Conservation (phyloP, 768 basidiomycete species). For the Leccinum variicolor region DNA sequence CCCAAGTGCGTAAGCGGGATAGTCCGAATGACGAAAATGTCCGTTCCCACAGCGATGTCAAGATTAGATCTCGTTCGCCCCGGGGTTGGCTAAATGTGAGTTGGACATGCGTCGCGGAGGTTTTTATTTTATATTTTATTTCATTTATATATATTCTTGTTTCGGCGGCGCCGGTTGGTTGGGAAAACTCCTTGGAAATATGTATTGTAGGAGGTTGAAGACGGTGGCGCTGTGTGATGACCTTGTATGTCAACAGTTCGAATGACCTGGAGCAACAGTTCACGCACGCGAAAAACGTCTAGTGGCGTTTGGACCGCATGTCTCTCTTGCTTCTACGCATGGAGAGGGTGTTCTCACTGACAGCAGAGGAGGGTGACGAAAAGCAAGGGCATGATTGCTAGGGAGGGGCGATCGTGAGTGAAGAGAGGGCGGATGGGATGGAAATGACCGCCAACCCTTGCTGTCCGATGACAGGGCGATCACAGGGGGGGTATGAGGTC, state of each 20-base stretch:
- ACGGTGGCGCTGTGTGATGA: conserved; percentile 1
- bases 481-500: background rate
- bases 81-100: background rate
- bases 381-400: background rate
- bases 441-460: background rate
- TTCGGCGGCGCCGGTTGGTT: conserved; percentile 5
- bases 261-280: conserved; percentile 12
- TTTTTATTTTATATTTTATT: background rate
- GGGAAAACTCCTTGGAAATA: conserved; percentile 4
- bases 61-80: conserved; percentile 25
- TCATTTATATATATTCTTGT: background rate
- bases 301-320: conserved; percentile 28
- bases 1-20: conserved; percentile 12
- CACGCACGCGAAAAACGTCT: conserved; percentile 28
- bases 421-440: background rate
- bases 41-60: conserved; percentile 18
- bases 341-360: conserved; percentile 6
- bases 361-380: background rate
- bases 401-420: background rate
- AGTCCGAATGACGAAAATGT: conserved; percentile 24
- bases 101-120: background rate
- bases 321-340: conserved; percentile 4
- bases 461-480: background rate
- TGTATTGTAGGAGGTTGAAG: background rate
- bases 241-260: conserved; percentile 1